Percentiles rank a stretch among this genome's conserved stretches.
Conservation (phyloP, 2,329 filamentous ascomycete genomes). For the Pseudocercospora pini-densiflorae region DNA sequence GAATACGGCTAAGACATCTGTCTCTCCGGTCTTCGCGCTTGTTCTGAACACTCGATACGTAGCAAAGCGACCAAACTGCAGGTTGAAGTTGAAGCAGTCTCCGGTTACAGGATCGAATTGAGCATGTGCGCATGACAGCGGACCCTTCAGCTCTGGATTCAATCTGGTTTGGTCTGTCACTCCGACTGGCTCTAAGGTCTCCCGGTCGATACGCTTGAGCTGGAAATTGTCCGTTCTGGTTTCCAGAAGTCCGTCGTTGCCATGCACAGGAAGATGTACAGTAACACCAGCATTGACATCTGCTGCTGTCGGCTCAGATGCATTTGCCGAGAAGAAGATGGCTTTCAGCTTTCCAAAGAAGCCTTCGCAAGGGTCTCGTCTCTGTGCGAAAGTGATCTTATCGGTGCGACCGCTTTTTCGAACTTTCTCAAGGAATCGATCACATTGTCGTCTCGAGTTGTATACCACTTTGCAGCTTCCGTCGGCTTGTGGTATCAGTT, state of each 20-base stretch:
- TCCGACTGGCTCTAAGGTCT: constrained; percentile 73
- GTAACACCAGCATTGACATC: constrained; percentile 66
- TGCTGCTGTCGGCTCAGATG: background rate
- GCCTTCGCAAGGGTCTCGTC: constrained; percentile 73
- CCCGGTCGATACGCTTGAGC: constrained; percentile 65
- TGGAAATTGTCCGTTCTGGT: constrained; percentile 67
- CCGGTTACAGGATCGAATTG: constrained; percentile 72
- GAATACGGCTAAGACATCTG: constrained; percentile 72
- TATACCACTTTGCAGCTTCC: constrained; percentile 62
- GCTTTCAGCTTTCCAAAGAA: constrained; percentile 74
- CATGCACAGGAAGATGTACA: constrained; percentile 28
- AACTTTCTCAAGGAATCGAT: constrained; percentile 65
- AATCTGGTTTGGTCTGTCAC: constrained; percentile 62
- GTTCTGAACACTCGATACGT: constrained; percentile 74
- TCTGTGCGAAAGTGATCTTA: constrained; percentile 69
- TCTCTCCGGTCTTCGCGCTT: constrained; percentile 61
- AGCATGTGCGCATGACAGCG: constrained; percentile 71
- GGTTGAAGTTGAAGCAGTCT: constrained; percentile 80
- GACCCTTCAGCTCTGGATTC: constrained; percentile 70
- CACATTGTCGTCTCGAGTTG: constrained; percentile 70
- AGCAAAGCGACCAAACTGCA: constrained; percentile 61
- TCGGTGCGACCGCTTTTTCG: constrained; percentile 62
- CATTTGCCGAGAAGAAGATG: constrained; percentile 50
- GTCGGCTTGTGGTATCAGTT: constrained; percentile 57
- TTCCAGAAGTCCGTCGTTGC: constrained; percentile 40